Evolutionary conservation across 306 rosid genomes (phyloP), one percentile per base, ranked within the genome.

Genomic region (Ormosia emarginata): DNA sequence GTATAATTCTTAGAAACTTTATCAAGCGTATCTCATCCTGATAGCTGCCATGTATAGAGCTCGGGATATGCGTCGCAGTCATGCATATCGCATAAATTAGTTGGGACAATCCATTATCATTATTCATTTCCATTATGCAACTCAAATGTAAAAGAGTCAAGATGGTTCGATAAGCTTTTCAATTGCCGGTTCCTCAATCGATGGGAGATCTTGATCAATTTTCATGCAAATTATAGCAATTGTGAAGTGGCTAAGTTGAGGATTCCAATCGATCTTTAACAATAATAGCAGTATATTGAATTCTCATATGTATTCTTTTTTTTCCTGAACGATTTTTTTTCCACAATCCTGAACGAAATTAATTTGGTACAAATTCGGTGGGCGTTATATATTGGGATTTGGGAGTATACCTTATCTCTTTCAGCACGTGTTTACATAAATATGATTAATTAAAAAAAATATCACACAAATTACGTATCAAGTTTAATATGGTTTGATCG

Each of bases 311-410:
- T 24, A 24, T 11, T 6, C 57, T 52, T 2, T 2, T 56, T 5
- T 56, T 18, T 56, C 11, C 13, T 17, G 34, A 18, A 2, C 4
- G 33, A 18, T 24, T 24, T 24, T 24, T 24, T 24, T 24, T 24
- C 1, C 24, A 24, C 24, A 24, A 24, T 24, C 24, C 24, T 24
- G 24, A 24, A 24, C 24, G 24, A 24, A 24, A 56, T 30, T 32
- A 29, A 47, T 32, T 58, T 49, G 79, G 75, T 15, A 76, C 47
- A 61, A 63, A 76, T 75, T 80, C 71, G 41, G 76, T 43, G 72
- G 83, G 53, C 8, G 29, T 1, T 24, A 24, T 24, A 24, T 24
- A 24, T 24, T 24, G 24, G 1, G 24, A 24, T n/a, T n/a, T n/a
- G n/a, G n/a, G n/a, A n/a, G n/a, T n/a, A 24, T 24, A 24, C 24